phyloP scores from a whole-genome alignment of 305 asterid genomes.

The Withania somnifera region DNA sequence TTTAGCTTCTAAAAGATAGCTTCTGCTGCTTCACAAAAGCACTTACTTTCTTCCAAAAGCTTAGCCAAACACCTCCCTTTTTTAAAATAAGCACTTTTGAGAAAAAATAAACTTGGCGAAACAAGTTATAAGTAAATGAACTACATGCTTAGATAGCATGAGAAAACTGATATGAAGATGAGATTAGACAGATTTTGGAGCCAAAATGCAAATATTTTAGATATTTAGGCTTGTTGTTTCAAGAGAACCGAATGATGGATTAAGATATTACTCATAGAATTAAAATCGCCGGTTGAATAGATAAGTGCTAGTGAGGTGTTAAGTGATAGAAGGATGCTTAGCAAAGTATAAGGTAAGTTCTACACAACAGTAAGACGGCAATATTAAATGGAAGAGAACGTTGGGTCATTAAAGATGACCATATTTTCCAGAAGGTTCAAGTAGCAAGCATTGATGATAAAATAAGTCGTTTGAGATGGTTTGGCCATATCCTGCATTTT shows the following conservation, averaged over 20 bases:
- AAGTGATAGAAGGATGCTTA: neutral
- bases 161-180: neutral
- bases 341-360: neutral
- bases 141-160: neutral
- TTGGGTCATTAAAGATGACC: neutral
- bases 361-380: neutral
- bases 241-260: neutral
- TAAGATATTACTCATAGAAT: neutral
- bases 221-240: neutral
- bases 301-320: neutral
- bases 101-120: no score
- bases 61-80: no score
- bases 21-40: no score
- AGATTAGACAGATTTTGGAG: neutral
- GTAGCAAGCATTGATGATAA: neutral
- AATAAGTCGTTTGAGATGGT: neutral
- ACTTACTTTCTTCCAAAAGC: no score
- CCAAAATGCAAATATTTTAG: neutral
- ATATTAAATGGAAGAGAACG: neutral
- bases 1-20: no score
- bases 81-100: no score
- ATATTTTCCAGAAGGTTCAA: neutral
- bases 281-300: neutral
- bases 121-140: neutral
- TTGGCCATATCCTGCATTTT: neutral